These are phyloP conservation scores for Dothistroma septosporum DNA, from an alignment of 2,329 filamentous ascomycete genomes.

Conservation along the genomic window DNA sequence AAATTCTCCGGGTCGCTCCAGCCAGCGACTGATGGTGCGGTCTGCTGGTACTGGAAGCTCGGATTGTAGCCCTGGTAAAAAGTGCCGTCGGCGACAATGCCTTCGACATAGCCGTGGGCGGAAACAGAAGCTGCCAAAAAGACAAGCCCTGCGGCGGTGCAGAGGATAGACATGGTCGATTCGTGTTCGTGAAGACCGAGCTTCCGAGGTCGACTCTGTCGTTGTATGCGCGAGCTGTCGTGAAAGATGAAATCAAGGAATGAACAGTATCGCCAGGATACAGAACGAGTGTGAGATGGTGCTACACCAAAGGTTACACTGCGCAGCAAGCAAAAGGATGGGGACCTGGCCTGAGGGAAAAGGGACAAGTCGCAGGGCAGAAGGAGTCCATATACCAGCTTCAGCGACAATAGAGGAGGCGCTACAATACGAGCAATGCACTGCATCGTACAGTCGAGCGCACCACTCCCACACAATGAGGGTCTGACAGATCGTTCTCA, in stretches of 20 bases:
- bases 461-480: neutral
- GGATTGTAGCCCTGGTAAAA: constrained; percentile 45
- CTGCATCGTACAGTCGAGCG: neutral
- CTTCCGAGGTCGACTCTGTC: neutral
- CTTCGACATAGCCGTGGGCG: constrained; percentile 46
- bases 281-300: constrained; percentile 6
- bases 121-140: constrained; percentile 38
- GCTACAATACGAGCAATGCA: neutral
- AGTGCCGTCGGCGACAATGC: constrained; percentile 46
- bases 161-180: constrained; percentile 27
- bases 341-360: constrained; percentile 4
- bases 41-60: constrained; percentile 38
- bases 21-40: constrained; percentile 44
- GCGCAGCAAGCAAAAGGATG: constrained; percentile 2
- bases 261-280: constrained; percentile 10
- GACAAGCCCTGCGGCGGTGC: constrained; percentile 28
- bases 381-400: neutral
- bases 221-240: neutral
- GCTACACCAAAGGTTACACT: constrained; percentile 7
- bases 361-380: neutral
- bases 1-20: constrained; percentile 49
- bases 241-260: constrained; percentile 3
- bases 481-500: neutral
- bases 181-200: neutral
- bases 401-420: neutral